Evolutionary conservation across 2,329 filamentous ascomycete genomes (phyloP), one percentile per base, ranked within the genome.

Genomic region (Claviceps humidiphila): DNA sequence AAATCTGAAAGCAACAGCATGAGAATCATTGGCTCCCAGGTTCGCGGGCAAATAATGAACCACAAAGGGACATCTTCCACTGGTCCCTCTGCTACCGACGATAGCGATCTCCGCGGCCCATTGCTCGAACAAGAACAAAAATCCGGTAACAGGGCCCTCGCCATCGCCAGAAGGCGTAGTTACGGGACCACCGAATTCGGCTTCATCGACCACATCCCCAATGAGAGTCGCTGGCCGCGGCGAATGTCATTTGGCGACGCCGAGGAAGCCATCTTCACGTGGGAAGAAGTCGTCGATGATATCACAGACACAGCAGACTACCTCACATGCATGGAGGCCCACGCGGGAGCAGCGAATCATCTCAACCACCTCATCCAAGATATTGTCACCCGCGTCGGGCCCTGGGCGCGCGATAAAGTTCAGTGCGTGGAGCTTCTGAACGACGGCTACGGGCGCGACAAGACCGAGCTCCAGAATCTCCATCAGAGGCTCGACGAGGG

Each of bases 191-290:
- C 64, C 0, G 64, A 63, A 7, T 54, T 64, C 4, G 54, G 59
- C 26, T 60, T 63, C 30, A 34, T 34, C 34, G 64, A 58, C 50
- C 67, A 53, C 1, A 56, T 55, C 6, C 65, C 71, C 1, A 75
- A 80, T 55, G 81, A 86, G 55, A 73, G 74, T 30, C 78, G 78
- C 53, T 87, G 83, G 78, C 80, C 85, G 1, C 80, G 85, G 1
- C 78, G 85, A 44, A 74, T 90, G 56, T 89, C 85, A 4, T 90
- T 90, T 64, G 82, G 83, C 53, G 76, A 84, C 45, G 86, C 84
- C 1, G 85, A 87, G 66, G 84, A 89, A 55, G 85, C 82, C n/a
- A 69, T 90, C 7, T 68, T 89, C 1, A 72, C 69, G 16, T 89
- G 85, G 85, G 71, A 77, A 5, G 74, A 78, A 47, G 66, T 84